Evolutionary conservation across 306 rosid genomes (phyloP).

Genomic region (Hylodesmum podocarpum): DNA sequence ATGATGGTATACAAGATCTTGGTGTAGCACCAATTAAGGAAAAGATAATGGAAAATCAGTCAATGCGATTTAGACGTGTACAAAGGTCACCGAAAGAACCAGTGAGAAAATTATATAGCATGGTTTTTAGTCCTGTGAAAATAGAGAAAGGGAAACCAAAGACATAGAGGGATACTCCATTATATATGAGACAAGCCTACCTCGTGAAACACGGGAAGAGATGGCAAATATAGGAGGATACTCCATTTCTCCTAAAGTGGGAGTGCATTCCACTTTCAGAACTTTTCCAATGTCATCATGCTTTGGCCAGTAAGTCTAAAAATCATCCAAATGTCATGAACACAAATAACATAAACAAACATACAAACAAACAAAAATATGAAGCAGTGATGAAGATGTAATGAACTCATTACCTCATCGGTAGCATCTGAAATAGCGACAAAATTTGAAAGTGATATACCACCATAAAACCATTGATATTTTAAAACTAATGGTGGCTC

Average conservation of each 20-base stretch:
- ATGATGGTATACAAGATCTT: not conserved
- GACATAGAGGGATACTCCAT: not conserved
- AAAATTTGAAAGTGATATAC: constrained; percentile 66
- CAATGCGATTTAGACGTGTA: not conserved
- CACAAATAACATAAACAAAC: not conserved
- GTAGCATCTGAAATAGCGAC: constrained; percentile 72
- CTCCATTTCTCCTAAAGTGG: constrained; percentile 61
- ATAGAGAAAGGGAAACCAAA: not conserved
- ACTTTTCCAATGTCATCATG: constrained; percentile 71
- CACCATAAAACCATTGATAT: constrained; percentile 95
- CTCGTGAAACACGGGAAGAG: constrained; percentile 75
- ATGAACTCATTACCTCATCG: constrained; percentile 57
- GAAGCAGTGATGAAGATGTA: constrained; percentile 20
- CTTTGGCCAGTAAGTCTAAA: constrained; percentile 92
- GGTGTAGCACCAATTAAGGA: not conserved
- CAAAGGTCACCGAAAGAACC: not conserved
- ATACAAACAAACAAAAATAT: not conserved
- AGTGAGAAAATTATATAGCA: not conserved
- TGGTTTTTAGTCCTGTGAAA: not conserved
- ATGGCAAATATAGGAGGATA: constrained; percentile 86
- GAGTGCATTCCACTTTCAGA: constrained; percentile 88
- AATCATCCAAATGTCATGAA: constrained; percentile 22
- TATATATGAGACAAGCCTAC: constrained; percentile 40
- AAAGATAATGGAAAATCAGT: not conserved
- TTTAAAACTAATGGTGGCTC: constrained; percentile 58